phyloP scores from a whole-genome alignment of 2,329 filamentous ascomycete species.

The Pseudogymnoascus sp. region DNA sequence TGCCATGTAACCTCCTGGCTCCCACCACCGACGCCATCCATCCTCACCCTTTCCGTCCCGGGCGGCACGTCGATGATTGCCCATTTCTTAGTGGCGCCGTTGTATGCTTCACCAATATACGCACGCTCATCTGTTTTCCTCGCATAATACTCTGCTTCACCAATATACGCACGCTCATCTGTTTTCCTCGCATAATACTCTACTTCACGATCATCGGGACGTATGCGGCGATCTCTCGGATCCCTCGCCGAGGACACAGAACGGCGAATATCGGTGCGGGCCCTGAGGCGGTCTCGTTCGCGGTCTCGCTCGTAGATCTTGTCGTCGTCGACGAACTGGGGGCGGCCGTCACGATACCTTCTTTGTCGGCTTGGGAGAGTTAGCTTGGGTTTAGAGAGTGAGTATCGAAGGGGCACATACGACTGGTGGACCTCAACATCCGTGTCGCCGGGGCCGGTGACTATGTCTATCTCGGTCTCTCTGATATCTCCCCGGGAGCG shows the following conservation, averaged over 20 bases:
- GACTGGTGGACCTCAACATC: slow-evolving; percentile 45
- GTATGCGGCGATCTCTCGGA: slow-evolving; percentile 25
- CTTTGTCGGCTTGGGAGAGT: neutral
- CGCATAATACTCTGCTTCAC: slow-evolving; percentile 56
- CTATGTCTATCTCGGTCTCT: slow-evolving; percentile 55
- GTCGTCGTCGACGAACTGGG: slow-evolving; percentile 53
- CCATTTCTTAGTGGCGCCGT: slow-evolving; percentile 70
- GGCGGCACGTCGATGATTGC: slow-evolving; percentile 76
- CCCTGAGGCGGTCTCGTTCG: slow-evolving; percentile 38
- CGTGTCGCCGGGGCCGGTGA: slow-evolving; percentile 43
- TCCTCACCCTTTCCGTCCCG: slow-evolving; percentile 70
- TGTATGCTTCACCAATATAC: slow-evolving; percentile 62
- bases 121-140: slow-evolving; percentile 61
- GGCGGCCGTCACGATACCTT: slow-evolving; percentile 30
- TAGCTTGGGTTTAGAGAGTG: neutral
- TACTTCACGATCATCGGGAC: slow-evolving; percentile 40
- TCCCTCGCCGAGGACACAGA: slow-evolving; percentile 33
- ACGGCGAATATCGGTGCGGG: slow-evolving; percentile 31
- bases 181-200: slow-evolving; percentile 60
- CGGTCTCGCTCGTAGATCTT: slow-evolving; percentile 53
- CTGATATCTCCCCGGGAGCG: slow-evolving; percentile 32
- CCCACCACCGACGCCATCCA: slow-evolving; percentile 72
- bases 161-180: slow-evolving; percentile 57
- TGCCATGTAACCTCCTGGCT: slow-evolving; percentile 70
- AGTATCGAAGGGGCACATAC: neutral